Evolutionary conservation across 768 basidiomycete genomes (phyloP).

Genomic region (Leccinellum rugosiceps): DNA sequence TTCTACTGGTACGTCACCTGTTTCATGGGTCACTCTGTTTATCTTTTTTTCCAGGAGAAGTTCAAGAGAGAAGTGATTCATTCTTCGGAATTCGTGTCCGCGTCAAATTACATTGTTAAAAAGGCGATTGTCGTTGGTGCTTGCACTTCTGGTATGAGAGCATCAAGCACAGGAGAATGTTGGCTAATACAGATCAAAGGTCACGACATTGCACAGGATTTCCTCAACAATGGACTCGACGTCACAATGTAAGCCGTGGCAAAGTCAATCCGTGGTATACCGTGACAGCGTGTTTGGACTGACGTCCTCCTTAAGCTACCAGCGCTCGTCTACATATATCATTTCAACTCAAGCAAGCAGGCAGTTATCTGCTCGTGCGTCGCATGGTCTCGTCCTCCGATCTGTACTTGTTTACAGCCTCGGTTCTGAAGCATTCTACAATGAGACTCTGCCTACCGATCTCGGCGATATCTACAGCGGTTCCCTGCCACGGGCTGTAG

Average conservation of each 20-base stretch:
- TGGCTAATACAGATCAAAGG: conserved; percentile 17
- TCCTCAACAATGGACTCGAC: conserved; percentile 27
- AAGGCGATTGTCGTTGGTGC: conserved; percentile 67
- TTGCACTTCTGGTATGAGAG: conserved; percentile 49
- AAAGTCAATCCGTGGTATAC: neutral
- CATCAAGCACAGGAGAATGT: neutral
- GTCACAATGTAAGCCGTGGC: conserved; percentile 20
- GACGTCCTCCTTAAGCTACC: conserved; percentile 14
- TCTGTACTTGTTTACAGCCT: neutral
- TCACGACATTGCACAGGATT: conserved; percentile 40
- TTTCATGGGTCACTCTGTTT: neutral
- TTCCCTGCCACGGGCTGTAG: conserved; percentile 14
- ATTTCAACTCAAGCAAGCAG: conserved; percentile 7
- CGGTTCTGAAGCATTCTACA: conserved; percentile 9
- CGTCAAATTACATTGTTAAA: conserved; percentile 52
- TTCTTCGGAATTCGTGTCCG: conserved; percentile 48
- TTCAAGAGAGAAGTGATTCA: conserved; percentile 57
- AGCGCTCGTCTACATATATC: conserved; percentile 25
- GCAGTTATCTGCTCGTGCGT: conserved; percentile 9
- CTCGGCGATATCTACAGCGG: conserved; percentile 17
- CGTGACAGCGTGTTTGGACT: neutral
- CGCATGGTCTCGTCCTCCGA: neutral
- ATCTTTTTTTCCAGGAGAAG: conserved; percentile 31
- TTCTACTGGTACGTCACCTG: neutral
- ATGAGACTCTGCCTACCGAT: conserved; percentile 22